Evolutionary conservation across 192 early-diverging fungal genomes (phyloP).

Genomic region (Coemansia sp.): DNA sequence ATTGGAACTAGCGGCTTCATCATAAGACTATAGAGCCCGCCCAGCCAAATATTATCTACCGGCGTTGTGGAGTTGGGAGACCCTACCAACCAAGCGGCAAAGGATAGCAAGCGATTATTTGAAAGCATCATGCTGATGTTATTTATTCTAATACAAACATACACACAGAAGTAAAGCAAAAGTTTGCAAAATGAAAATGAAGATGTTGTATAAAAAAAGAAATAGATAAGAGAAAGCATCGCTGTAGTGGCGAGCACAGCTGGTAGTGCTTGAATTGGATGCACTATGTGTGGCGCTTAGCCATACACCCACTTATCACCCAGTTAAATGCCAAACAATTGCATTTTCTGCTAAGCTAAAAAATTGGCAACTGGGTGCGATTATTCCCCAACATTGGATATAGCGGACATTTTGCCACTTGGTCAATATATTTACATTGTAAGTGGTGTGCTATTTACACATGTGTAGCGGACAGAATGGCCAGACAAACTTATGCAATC

Average conservation of each 20-base stretch:
- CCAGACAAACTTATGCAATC: no score
- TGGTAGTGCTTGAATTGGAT: background rate
- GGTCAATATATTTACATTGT: no score
- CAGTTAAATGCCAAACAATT: no score
- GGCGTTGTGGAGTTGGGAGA: constrained; percentile 13
- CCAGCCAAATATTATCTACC: constrained; percentile 58
- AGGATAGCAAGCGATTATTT: background rate
- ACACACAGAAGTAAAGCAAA: background rate
- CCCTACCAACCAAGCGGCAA: constrained; percentile 1
- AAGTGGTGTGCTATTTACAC: no score
- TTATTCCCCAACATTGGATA: no score
- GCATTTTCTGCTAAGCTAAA: no score
- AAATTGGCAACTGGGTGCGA: no score
- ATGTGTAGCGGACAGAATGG: no score
- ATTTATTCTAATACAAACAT: background rate
- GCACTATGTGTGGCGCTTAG: background rate
- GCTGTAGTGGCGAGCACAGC: background rate
- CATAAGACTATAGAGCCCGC: constrained; percentile 61
- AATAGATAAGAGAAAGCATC: background rate
- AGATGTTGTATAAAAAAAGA: background rate
- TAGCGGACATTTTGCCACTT: no score
- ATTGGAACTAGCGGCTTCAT: constrained; percentile 67
- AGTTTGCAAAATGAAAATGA: background rate
- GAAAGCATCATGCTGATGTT: background rate
- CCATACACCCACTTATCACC: background rate